Evolutionary conservation across 192 early-diverging fungal species (phyloP).

Genomic region (Dissophora globulifera): DNA sequence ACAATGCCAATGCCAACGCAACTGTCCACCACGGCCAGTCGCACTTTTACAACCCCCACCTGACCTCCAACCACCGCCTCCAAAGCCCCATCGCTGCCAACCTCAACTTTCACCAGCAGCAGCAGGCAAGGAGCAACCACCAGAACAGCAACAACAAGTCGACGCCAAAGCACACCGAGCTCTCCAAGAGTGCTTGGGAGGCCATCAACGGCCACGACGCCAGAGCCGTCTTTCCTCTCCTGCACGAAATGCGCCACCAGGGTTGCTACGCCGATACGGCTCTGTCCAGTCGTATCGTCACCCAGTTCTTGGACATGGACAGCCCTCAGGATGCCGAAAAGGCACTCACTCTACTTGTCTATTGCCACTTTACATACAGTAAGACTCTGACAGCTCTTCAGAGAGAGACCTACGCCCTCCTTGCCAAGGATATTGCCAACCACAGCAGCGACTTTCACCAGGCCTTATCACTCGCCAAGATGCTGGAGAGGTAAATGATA

Average conservation of each 20-base stretch:
- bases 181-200: conserved; percentile 32
- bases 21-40: conserved; percentile 5
- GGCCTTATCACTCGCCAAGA: conserved; percentile 30
- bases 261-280: conserved; percentile 39
- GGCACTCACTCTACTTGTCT: conserved; percentile 27
- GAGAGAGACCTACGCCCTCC: conserved; percentile 11
- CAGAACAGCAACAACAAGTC: not conserved
- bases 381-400: no score
- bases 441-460: conserved; percentile 47
- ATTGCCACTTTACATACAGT: conserved; percentile 18
- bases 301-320: conserved; percentile 32
- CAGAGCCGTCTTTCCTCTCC: conserved; percentile 32
- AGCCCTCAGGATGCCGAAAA: conserved; percentile 33
- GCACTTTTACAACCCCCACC: conserved; percentile 11
- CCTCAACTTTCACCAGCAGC: conserved; percentile 19
- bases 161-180: conserved; percentile 20
- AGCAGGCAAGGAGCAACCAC: not conserved
- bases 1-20: conserved; percentile 18
- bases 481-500: conserved; percentile 33
- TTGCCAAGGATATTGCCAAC: conserved; percentile 38
- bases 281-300: conserved; percentile 35
- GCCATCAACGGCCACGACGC: conserved; percentile 44
- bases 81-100: conserved; percentile 22
- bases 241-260: conserved; percentile 45
- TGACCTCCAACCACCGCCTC: conserved; percentile 11